phyloP scores from a whole-genome alignment of 2,329 filamentous ascomycete species.

The Aspergillus sp. region DNA sequence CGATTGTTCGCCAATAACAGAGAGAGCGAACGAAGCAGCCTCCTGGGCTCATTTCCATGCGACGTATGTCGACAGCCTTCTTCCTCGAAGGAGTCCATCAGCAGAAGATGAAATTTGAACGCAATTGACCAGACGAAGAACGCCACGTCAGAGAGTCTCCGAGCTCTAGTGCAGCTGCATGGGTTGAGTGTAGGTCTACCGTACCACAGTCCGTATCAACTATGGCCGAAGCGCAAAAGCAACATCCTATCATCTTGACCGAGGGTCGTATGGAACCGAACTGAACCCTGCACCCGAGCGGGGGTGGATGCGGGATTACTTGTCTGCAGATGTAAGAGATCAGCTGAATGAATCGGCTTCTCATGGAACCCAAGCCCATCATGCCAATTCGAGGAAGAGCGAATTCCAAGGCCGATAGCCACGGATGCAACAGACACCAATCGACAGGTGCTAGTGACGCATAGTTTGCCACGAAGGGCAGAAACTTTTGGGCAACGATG shows the following conservation, averaged over 20 bases:
- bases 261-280: conserved; percentile 25
- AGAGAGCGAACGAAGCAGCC: conserved; percentile 9
- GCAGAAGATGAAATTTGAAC: conserved; percentile 25
- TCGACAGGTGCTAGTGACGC: conserved; percentile 32
- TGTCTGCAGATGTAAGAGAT: conserved; percentile 41
- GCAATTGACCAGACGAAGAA: conserved; percentile 32
- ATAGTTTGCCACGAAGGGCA: conserved; percentile 30
- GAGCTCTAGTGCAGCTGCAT: conserved; percentile 41
- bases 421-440: conserved; percentile 27
- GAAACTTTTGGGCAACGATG: conserved; percentile 26
- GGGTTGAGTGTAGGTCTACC: conserved; percentile 34
- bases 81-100: conserved; percentile 23
- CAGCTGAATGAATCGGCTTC: conserved; percentile 40
- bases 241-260: conserved; percentile 33
- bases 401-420: conserved; percentile 12
- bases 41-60: conserved; percentile 12
- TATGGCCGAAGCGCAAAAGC: conserved; percentile 29
- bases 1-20: conserved; percentile 15
- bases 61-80: conserved; percentile 21
- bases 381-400: conserved; percentile 17
- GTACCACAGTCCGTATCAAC: conserved; percentile 35
- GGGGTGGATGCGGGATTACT: conserved; percentile 38
- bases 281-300: conserved; percentile 38
- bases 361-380: conserved; percentile 20
- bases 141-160: conserved; percentile 45